These are phyloP conservation scores for Rhodotorula sp. DNA, from an alignment of 1,284 basidiomycete species.

Conservation along the genomic window DNA sequence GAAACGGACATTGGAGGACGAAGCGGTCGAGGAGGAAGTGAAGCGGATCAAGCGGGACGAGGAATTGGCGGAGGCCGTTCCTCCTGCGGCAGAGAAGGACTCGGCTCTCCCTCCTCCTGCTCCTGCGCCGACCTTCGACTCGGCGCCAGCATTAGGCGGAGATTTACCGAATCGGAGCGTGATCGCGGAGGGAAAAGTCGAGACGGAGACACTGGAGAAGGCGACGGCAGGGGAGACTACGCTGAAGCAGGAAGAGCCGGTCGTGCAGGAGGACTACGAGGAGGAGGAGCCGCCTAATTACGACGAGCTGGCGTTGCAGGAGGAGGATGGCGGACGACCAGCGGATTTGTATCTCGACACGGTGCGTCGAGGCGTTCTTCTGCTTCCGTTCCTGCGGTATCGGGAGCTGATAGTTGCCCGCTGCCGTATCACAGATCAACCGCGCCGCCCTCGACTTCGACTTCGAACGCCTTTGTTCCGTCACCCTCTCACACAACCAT, in stretches of 20 bases:
- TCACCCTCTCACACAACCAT: constrained; percentile 93
- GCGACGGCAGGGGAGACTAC: not conserved
- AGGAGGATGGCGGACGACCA: constrained; percentile 43
- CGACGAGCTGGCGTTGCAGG: constrained; percentile 43
- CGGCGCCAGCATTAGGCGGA: not conserved
- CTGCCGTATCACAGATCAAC: constrained; percentile 63
- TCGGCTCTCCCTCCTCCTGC: not conserved
- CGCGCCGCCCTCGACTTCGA: constrained; percentile 91
- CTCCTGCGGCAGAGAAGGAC: not conserved
- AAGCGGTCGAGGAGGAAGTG: constrained; percentile 7
- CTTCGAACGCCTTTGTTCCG: constrained; percentile 97
- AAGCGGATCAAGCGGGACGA: constrained; percentile 20
- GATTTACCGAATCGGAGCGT: not conserved
- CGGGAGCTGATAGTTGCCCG: too few species aligned
- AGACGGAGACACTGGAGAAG: not conserved
- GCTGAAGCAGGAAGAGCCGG: not conserved
- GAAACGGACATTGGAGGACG: constrained; percentile 1
- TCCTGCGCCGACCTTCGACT: not conserved
- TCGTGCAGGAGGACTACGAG: constrained; percentile 10
- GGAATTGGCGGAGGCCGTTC: not conserved
- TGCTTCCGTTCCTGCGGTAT: not conserved
- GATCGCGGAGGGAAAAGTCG: constrained; percentile 1
- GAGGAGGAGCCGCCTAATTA: constrained; percentile 20
- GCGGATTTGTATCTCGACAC: constrained; percentile 94
- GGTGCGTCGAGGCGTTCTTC: constrained; percentile 53